These are phyloP conservation scores for Phenoliferia sp. DNA, from an alignment of 1,284 basidiomycete genomes.

Conservation along the genomic window DNA sequence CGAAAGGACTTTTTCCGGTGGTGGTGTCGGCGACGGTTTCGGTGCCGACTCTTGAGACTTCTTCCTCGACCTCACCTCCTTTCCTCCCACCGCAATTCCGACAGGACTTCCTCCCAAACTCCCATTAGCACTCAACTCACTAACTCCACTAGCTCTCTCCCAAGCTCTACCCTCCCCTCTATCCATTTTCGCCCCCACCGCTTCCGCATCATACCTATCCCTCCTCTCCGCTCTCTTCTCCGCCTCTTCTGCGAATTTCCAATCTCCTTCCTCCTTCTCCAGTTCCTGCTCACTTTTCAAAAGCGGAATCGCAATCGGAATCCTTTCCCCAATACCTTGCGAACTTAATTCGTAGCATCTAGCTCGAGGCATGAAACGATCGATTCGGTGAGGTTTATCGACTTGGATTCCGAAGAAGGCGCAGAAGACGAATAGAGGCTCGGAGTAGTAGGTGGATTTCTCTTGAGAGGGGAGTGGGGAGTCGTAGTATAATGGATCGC, in stretches of 20 bases:
- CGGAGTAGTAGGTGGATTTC: constrained; percentile 53
- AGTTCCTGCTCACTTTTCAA: constrained; percentile 5
- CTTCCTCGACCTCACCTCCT: not conserved
- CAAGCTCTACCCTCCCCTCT: constrained; percentile 1
- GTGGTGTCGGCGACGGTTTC: too few relatives aligned
- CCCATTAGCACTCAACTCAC: not conserved
- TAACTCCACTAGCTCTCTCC: not conserved
- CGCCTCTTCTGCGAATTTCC: constrained; percentile 15
- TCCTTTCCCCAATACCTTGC: constrained; percentile 47
- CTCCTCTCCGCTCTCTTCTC: constrained; percentile 24
- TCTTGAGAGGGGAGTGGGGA: constrained; percentile 6
- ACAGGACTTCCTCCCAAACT: not conserved
- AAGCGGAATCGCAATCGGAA: constrained; percentile 24
- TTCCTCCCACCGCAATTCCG: not conserved
- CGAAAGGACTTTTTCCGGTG: too few relatives aligned
- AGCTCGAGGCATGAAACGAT: constrained; percentile 85
- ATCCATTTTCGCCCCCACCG: constrained; percentile 25
- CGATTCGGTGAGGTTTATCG: constrained; percentile 77
- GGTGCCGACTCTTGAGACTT: not conserved
- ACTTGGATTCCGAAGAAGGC: constrained; percentile 32
- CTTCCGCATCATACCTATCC: constrained; percentile 31
- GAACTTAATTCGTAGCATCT: constrained; percentile 75
- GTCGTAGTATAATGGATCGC: constrained; percentile 33
- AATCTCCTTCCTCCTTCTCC: not conserved
- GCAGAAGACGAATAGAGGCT: constrained; percentile 41